Conservation (phyloP, 2,329 filamentous ascomycete genomes). For the Ampelomyces quisqualis region DNA sequence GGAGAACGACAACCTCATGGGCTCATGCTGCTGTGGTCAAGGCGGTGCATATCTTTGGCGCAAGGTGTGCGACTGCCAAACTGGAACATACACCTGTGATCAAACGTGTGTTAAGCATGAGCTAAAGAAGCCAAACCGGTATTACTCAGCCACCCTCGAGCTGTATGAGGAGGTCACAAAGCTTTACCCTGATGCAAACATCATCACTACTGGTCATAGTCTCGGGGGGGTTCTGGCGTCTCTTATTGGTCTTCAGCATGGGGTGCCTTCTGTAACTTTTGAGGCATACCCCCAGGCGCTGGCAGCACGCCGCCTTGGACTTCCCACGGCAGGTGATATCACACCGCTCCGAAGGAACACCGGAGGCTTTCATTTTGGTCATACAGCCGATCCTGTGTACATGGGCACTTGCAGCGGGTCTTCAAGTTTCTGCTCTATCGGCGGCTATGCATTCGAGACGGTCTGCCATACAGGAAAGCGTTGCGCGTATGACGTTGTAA, state of each 20-base stretch:
- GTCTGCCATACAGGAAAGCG: slow-evolving; percentile 40
- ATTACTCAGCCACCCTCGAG: slow-evolving; percentile 37
- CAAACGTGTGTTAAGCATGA: slow-evolving; percentile 38
- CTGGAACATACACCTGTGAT: slow-evolving; percentile 39
- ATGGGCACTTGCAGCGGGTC: slow-evolving; percentile 42
- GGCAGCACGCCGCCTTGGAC: slow-evolving; percentile 37
- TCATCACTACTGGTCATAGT: slow-evolving; percentile 40
- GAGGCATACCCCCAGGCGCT: slow-evolving; percentile 42
- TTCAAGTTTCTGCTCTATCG: slow-evolving; percentile 41
- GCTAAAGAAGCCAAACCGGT: slow-evolving; percentile 34
- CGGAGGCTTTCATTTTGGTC: slow-evolving; percentile 40
- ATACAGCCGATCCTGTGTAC: slow-evolving; percentile 40
- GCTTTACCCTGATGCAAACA: slow-evolving; percentile 37
- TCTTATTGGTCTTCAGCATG: slow-evolving; percentile 37
- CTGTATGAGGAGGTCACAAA: slow-evolving; percentile 37
- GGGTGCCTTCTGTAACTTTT: slow-evolving; percentile 37
- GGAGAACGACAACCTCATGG: slow-evolving; percentile 42
- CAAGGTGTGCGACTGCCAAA: slow-evolving; percentile 39
- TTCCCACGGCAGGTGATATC: slow-evolving; percentile 31
- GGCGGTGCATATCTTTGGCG: slow-evolving; percentile 41
- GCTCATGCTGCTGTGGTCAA: slow-evolving; percentile 41
- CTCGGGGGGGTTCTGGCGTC: slow-evolving; percentile 40
- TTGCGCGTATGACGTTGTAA: slow-evolving; percentile 41
- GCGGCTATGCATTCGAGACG: slow-evolving; percentile 41
- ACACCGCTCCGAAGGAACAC: slow-evolving; percentile 37